These are phyloP conservation scores for Haberlea rhodopensis DNA, from an alignment of 257 asterid genomes.

Conservation along the genomic window DNA sequence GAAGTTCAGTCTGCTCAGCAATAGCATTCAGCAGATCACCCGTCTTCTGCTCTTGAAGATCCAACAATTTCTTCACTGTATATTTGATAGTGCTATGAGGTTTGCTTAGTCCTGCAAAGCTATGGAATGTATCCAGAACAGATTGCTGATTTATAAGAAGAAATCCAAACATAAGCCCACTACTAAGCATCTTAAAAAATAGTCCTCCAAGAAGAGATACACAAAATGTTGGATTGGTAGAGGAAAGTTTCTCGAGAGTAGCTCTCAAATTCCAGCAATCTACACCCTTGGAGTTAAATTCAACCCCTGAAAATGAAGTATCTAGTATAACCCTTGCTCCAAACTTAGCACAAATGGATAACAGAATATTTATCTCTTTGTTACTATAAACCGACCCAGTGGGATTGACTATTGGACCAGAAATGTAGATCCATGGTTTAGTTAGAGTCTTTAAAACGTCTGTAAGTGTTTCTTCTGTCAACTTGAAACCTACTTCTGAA, in stretches of 20 bases:
- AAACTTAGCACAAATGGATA: slow-evolving; percentile 61
- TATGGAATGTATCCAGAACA: slow-evolving; percentile 66
- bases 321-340: slow-evolving; percentile 82
- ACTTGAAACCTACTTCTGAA: slow-evolving; percentile 62
- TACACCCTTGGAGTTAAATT: slow-evolving; percentile 48
- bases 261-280: slow-evolving; percentile 72
- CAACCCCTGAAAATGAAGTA: slow-evolving; percentile 89
- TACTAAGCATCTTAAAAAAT: slow-evolving; percentile 78
- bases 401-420: slow-evolving; percentile 86
- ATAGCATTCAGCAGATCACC: slow-evolving; percentile 50
- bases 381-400: slow-evolving; percentile 81
- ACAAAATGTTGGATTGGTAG: slow-evolving; percentile 54
- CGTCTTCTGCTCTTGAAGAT: slow-evolving; percentile 54
- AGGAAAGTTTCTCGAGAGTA: slow-evolving; percentile 51
- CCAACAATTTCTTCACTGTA: slow-evolving; percentile 75
- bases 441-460: slow-evolving; percentile 43
- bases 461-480: slow-evolving; percentile 57
- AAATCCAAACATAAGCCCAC: slow-evolving; percentile 81
- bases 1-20: slow-evolving; percentile 54
- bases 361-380: slow-evolving; percentile 62
- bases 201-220: slow-evolving; percentile 78
- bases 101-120: slow-evolving; percentile 75
- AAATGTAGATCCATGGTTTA: slow-evolving; percentile 87
- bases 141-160: slow-evolving; percentile 65
- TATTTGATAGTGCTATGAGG: slow-evolving; percentile 85